Conservation (phyloP, 177 flowering plant species). For the Telopea speciosissima region DNA sequence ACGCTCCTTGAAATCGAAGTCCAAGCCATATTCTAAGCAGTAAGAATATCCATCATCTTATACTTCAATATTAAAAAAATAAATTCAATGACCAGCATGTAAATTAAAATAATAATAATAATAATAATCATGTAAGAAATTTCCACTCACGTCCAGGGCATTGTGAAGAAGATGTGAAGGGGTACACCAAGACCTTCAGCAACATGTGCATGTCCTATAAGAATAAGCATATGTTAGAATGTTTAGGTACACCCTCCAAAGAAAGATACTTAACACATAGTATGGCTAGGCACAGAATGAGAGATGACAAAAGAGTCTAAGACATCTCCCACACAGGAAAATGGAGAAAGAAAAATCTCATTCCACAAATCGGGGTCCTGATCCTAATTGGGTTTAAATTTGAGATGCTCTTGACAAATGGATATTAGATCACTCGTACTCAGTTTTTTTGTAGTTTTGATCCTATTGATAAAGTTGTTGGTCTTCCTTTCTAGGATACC, state of each 20-base stretch:
- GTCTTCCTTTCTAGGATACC: too few relatives aligned
- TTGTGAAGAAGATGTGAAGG: constrained; percentile 92
- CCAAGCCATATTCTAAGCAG: neutral
- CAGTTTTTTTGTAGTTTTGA: too few relatives aligned
- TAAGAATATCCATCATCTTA: too few relatives aligned
- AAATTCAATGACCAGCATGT: neutral
- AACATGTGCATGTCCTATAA: constrained; percentile 86
- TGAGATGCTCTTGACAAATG: neutral
- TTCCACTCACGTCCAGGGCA: constrained; percentile 97
- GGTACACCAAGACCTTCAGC: constrained; percentile 97
- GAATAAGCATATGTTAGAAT: constrained; percentile 9
- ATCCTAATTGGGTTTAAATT: too few relatives aligned
- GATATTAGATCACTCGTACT: neutral
- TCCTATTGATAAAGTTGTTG: too few relatives aligned
- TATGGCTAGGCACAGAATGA: neutral
- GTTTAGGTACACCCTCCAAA: neutral
- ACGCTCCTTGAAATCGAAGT: neutral
- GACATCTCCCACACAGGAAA: neutral
- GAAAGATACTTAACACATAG: neutral
- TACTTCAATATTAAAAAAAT: neutral
- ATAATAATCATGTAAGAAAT: neutral
- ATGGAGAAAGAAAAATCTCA: too few relatives aligned
- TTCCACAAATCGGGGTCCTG: too few relatives aligned
- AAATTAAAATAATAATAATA: neutral
- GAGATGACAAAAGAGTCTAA: neutral